Percentiles rank a stretch among this genome's conserved stretches.
Evolutionary conservation across 2,329 filamentous ascomycete genomes (phyloP).

Genomic region (Cladosporium sp.): DNA sequence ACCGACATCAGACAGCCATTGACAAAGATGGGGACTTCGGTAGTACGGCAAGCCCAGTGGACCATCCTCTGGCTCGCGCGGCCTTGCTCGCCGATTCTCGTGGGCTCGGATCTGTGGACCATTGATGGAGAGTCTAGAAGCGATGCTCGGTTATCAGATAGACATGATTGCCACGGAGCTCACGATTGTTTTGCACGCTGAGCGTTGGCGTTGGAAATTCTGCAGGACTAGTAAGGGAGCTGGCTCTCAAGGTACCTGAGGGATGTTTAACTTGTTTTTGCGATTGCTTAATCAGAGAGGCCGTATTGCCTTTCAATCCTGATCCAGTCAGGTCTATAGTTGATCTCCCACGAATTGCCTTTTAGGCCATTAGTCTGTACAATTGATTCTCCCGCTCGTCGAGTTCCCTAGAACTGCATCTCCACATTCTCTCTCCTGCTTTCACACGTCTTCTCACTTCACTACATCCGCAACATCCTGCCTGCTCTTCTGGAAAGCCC

Average conservation of each 20-base stretch:
- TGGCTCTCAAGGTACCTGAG: neutral
- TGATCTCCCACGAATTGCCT: neutral
- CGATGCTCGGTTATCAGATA: too few species aligned
- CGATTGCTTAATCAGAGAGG: neutral
- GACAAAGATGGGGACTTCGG: too few species aligned
- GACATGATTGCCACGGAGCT: too few species aligned
- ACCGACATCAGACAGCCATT: too few species aligned
- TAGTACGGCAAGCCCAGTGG: too few species aligned
- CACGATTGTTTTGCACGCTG: too few species aligned
- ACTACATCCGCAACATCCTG: constrained; percentile 14
- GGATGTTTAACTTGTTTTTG: neutral
- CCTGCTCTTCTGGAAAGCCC: constrained; percentile 25
- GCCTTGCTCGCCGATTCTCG: too few species aligned
- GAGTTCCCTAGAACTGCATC: neutral
- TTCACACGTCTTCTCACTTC: neutral
- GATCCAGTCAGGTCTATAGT: constrained; percentile 12
- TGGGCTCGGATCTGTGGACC: too few species aligned
- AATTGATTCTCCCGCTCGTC: neutral
- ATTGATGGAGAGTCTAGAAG: too few species aligned
- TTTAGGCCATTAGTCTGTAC: constrained; percentile 1
- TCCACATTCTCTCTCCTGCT: neutral
- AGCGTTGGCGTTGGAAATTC: too few species aligned
- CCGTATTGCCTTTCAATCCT: neutral
- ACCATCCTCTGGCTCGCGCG: too few species aligned
- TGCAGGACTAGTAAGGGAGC: neutral